A percentile compares a stretch with the other conserved stretches of the same genome.
phyloP scores from a whole-genome alignment of 306 rosid genomes.

The Acacia melanoxylon region DNA sequence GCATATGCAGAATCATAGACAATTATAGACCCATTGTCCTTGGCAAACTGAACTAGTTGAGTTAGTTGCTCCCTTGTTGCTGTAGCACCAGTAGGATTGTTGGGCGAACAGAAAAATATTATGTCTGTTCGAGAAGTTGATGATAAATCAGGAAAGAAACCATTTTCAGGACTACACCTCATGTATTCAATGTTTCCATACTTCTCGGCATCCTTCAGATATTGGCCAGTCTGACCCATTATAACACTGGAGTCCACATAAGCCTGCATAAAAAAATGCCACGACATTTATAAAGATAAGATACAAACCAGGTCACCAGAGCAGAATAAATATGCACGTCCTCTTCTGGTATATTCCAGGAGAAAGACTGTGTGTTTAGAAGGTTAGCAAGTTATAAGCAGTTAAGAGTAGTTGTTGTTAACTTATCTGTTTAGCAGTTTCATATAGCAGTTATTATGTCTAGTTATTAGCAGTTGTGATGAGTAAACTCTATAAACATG shows the following conservation, averaged over 20 bases:
- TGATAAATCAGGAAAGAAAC: constrained; percentile 73
- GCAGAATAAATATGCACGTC: neutral
- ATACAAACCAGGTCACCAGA: constrained; percentile 3
- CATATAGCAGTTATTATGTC: too few species aligned
- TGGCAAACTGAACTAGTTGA: constrained; percentile 76
- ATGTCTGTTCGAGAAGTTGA: constrained; percentile 60
- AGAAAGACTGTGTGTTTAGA: too few species aligned
- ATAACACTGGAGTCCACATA: constrained; percentile 80
- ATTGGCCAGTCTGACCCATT: constrained; percentile 64
- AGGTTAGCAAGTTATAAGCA: too few species aligned
- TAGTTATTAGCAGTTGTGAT: too few species aligned
- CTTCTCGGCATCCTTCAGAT: constrained; percentile 48
- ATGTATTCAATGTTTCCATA: constrained; percentile 70
- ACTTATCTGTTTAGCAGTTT: too few species aligned
- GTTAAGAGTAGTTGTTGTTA: too few species aligned
- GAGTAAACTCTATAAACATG: too few species aligned
- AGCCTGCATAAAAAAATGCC: constrained; percentile 48
- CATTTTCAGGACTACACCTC: constrained; percentile 63
- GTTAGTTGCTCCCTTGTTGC: constrained; percentile 70
- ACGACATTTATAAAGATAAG: constrained; percentile 8
- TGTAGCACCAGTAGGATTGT: constrained; percentile 81
- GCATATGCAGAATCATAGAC: constrained; percentile 97
- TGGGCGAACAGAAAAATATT: constrained; percentile 82
- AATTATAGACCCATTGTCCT: constrained; percentile 85
- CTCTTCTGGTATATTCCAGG: too few species aligned